Conservation (phyloP, 352 stramenopile species). For the Phytophthora pluvialis region DNA sequence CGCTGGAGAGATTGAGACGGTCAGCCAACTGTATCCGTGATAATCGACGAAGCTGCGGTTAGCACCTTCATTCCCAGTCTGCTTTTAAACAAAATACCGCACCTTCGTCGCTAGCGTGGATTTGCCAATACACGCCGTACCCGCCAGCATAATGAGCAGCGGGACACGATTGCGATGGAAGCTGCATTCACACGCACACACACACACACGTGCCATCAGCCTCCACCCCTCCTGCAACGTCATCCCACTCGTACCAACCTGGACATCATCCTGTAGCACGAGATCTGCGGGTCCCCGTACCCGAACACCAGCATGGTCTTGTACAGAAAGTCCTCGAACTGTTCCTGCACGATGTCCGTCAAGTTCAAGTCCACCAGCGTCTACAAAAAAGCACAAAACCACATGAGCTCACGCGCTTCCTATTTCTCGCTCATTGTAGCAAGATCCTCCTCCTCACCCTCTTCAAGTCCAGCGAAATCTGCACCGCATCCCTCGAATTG, state of each 20-base stretch:
- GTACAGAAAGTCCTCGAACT: conserved; percentile 92
- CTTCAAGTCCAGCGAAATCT: conserved; percentile 91
- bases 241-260: conserved; percentile 34
- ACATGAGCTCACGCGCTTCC: not conserved
- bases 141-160: conserved; percentile 84
- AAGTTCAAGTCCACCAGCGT: conserved; percentile 87
- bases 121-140: conserved; percentile 85
- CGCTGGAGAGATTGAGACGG: conserved; percentile 86
- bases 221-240: not conserved
- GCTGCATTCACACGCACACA: conserved; percentile 28
- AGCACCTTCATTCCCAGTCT: not conserved
- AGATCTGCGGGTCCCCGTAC: conserved; percentile 86
- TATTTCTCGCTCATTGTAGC: not conserved
- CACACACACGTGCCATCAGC: not conserved
- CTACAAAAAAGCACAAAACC: conserved; percentile 35
- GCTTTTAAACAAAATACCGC: not conserved
- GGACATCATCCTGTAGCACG: conserved; percentile 89
- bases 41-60: not conserved
- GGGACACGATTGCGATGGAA: conserved; percentile 87
- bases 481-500: conserved; percentile 83
- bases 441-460: conserved; percentile 44
- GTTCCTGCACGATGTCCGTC: conserved; percentile 88
- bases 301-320: conserved; percentile 91
- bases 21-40: conserved; percentile 64
- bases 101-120: conserved; percentile 91